Base-by-base conservation (phyloP, 1,284 basidiomycete species). In the Pterulicium gracile region DNA sequence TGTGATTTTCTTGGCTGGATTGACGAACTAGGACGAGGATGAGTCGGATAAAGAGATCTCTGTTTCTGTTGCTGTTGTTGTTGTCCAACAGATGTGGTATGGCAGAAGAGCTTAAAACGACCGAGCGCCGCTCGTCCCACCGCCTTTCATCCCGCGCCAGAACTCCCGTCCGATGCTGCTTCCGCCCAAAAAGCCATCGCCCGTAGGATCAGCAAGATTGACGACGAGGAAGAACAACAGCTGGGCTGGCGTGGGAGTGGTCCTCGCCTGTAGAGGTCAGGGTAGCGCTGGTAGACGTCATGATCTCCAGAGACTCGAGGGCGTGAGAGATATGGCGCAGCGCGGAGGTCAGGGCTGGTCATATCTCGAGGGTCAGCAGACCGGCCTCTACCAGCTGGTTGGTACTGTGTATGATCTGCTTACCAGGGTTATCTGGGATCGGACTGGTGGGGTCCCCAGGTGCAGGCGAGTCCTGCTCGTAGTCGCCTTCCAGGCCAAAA, bases 151-250 rank as follows among this genome's bases (percentile, higher is more conserved):
- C 3, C 70, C 69, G 15, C 77, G 63, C 79, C 79, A 83, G 52
- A 78, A 83, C 47, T 81, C 77, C 40, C 79, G 68, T 3, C 79
- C 80, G 4, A 62, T 53, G 1, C 72, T 41, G 2, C 77, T 74
- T 2, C 80, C 80, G 4, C 80, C 80, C 3, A 83, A 64, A 58
- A 81, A 82, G 0, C 76, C 75, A 35, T 62, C 59, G 55, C 77
- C 72, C 1, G 58, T 49, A 12, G 62, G 53, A 51, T 73, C 65
- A 19, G 54, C 52, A 1, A 77, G 75, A 52, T 80, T 70, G 32
- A 81, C 70, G 1, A 75, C 74, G 3, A 83, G 67, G 43, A 81
- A 52, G 54, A 81, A 77, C 0, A 79, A 77, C 42, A 82, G 75
- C 5, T 75, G 58, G 1, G 75, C 75, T 12, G 70, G 64, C 10